Evolutionary conservation across 164 flowering plant genomes (phyloP), one percentile per base, ranked within the genome.

Genomic region (Vitis amurensis): DNA sequence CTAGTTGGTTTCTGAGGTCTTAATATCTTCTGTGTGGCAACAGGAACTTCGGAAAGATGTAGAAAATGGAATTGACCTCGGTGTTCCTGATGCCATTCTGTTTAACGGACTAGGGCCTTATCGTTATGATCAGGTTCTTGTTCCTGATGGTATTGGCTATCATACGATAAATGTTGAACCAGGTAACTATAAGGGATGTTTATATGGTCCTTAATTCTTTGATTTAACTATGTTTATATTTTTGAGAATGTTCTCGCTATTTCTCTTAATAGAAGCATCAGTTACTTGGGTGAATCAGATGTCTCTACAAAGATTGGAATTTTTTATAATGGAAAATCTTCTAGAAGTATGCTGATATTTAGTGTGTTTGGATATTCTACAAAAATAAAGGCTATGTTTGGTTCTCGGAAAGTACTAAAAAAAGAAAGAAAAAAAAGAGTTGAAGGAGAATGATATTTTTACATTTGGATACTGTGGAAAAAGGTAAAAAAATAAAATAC

Each of bases 31-130:
- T 48, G 1, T 80, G 61, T 68, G 59, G 64, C 64, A 65, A 68
- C 86, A 91, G 99, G 88, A 85, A 49, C 84, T 91, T 27, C 83
- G 97, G 79, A 78, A 85, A 71, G 75, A 83, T 48, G 77, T 91
- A 70, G 97, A 88, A 70, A 80, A 78, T 62, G 95, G 92, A 12
- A 65, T 37, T 52, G 84, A 79, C 69, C 89, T 91, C 70, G 97
- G 97, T 61, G 79, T 73, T 72, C 99, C 98, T 50, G 97, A 94
- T 78, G 97, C 95, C 4, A 75, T 92, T 68, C 81, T 92, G 30
- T 72, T 94, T 64, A 92, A 90, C 75, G 97, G 97, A 67, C 69
- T 82, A 49, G 98, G 97, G 50, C 93, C 94, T 10, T 88, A 79
- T 70, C 89, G 83, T 17, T 93, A 87, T 74, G 80, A 87, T 70